These are phyloP conservation scores for Raffaelea deltoideospora DNA, from an alignment of 2,329 filamentous ascomycete species.

Conservation along the genomic window DNA sequence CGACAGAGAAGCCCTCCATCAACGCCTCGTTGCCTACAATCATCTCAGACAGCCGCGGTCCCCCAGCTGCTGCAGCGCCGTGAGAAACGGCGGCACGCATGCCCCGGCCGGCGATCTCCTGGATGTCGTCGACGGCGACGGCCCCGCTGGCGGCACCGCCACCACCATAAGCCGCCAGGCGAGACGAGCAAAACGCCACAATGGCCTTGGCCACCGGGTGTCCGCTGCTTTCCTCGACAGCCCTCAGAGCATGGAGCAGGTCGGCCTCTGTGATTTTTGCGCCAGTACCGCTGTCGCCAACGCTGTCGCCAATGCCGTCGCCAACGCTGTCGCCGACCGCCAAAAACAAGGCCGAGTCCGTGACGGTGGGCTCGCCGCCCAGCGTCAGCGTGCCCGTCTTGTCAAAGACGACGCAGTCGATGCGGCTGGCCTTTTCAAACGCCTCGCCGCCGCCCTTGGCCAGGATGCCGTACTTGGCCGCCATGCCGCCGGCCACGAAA, in stretches of 20 bases:
- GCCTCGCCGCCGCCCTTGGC: slow-evolving; percentile 76
- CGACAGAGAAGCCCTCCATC: slow-evolving; percentile 35
- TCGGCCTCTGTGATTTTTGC: neutral
- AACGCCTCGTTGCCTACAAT: slow-evolving; percentile 60
- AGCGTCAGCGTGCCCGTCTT: slow-evolving; percentile 75
- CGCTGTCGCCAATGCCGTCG: slow-evolving; percentile 7
- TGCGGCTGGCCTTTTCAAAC: slow-evolving; percentile 66
- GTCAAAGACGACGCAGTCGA: slow-evolving; percentile 73
- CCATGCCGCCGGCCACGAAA: slow-evolving; percentile 68
- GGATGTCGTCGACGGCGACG: slow-evolving; percentile 25
- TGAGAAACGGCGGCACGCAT: slow-evolving; percentile 37
- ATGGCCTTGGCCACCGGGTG: slow-evolving; percentile 63
- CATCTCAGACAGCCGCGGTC: too few species aligned
- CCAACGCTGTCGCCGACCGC: slow-evolving; percentile 12
- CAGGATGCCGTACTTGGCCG: slow-evolving; percentile 65
- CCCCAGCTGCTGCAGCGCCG: slow-evolving; percentile 16
- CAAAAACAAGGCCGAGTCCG: slow-evolving; percentile 30
- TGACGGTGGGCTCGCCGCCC: slow-evolving; percentile 56
- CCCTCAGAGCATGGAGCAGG: slow-evolving; percentile 39
- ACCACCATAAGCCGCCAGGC: slow-evolving; percentile 6
- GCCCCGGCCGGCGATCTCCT: slow-evolving; percentile 59
- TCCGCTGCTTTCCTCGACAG: slow-evolving; percentile 55
- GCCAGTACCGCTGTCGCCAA: neutral
- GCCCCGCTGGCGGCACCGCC: too few species aligned
- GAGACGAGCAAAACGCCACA: slow-evolving; percentile 40